Evolutionary conservation across 1,284 basidiomycete species (phyloP).

Genomic region (Schizophyllum amplum): DNA sequence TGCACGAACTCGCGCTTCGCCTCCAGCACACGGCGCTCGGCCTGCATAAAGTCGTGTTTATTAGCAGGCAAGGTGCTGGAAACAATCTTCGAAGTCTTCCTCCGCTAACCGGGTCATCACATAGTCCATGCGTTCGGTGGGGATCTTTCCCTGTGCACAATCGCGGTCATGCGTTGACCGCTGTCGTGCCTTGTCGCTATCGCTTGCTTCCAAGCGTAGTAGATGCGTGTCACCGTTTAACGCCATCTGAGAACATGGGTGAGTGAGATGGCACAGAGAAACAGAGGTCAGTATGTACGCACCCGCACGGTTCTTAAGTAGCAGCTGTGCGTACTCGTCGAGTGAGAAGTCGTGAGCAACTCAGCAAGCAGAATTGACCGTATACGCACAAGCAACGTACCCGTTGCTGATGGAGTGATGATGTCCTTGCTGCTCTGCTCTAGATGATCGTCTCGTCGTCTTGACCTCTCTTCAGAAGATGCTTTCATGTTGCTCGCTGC

Average conservation of each 20-base stretch:
- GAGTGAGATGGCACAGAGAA: constrained; percentile 1
- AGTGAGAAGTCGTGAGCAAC: constrained; percentile 26
- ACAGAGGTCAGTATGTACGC: neutral
- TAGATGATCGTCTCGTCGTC: too few relatives aligned
- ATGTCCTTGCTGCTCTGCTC: too few relatives aligned
- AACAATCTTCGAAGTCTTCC: constrained; percentile 22
- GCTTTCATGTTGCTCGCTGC: too few relatives aligned
- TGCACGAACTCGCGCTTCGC: constrained; percentile 84
- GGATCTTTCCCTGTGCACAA: constrained; percentile 62
- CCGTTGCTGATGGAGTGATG: constrained; percentile 68
- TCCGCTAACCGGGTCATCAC: constrained; percentile 78
- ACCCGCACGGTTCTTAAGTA: constrained; percentile 81
- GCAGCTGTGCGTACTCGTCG: constrained; percentile 90
- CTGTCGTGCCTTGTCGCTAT: constrained; percentile 66
- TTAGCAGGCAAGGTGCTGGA: constrained; percentile 4
- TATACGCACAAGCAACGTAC: too few relatives aligned
- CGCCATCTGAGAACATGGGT: constrained; percentile 51
- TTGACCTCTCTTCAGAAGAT: too few relatives aligned
- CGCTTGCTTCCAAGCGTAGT: constrained; percentile 73
- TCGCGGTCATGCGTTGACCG: constrained; percentile 77
- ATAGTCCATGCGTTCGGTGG: constrained; percentile 56
- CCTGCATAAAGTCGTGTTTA: constrained; percentile 34
- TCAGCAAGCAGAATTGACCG: too few relatives aligned
- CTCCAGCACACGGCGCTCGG: constrained; percentile 76
- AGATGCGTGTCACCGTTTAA: constrained; percentile 78